Conservation (phyloP, 2,329 filamentous ascomycete genomes). For the Fusarium sp. region DNA sequence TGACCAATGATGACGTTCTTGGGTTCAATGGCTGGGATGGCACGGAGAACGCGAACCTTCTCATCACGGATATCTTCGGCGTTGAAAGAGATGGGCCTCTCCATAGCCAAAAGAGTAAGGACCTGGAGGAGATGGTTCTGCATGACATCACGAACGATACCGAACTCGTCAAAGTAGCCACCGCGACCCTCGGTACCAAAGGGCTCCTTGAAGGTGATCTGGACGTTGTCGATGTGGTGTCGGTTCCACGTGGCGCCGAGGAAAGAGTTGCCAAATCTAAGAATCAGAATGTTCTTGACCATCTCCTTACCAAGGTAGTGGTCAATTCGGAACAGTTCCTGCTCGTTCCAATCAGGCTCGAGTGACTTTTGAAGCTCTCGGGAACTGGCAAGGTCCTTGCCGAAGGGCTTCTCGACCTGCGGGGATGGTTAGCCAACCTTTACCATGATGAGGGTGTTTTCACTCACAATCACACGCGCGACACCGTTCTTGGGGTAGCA, state of each 20-base stretch:
- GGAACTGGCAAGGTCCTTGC: constrained; percentile 94
- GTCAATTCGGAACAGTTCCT: constrained; percentile 98
- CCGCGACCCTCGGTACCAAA: constrained; percentile 98
- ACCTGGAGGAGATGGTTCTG: constrained; percentile 99
- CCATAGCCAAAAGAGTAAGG: constrained; percentile 95
- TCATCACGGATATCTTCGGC: constrained; percentile 98
- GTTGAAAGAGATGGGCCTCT: constrained; percentile 97
- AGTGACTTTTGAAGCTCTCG: constrained; percentile 94
- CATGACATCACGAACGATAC: constrained; percentile 99
- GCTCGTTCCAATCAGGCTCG: constrained; percentile 97
- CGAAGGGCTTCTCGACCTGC: constrained; percentile 98
- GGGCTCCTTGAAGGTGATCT: constrained; percentile 99
- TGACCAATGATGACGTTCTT: constrained; percentile 99
- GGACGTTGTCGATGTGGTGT: constrained; percentile 98
- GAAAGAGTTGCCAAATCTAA: constrained; percentile 98
- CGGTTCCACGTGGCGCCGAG: constrained; percentile 99
- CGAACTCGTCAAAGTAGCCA: constrained; percentile 99
- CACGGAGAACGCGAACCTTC: constrained; percentile 94
- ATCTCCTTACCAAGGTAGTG: constrained; percentile 99
- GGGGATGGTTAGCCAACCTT: constrained; percentile 35
- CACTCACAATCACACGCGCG: constrained; percentile 84
- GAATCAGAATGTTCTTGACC: constrained; percentile 99
- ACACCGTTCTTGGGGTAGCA: constrained; percentile 94
- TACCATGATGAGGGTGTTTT: neutral
- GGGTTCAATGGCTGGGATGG: constrained; percentile 93